Evolutionary conservation across 1,284 basidiomycete species (phyloP), one percentile per base, ranked within the genome.

Genomic region (Malassezia caprae): DNA sequence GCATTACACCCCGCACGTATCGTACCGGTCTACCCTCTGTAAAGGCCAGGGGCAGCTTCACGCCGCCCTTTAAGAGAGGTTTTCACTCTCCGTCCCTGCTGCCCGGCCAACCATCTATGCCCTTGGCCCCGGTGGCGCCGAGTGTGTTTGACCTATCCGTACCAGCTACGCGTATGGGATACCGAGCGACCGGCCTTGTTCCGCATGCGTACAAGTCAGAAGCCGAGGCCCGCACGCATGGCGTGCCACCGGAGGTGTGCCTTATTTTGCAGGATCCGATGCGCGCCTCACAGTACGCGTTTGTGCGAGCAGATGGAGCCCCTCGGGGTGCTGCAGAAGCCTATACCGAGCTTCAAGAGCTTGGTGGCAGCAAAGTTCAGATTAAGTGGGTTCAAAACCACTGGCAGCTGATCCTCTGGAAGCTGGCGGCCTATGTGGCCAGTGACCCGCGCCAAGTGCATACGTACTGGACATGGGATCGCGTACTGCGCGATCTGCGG

Each of bases 371-470:
- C 2, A 78, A 84, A n/a, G 84, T 80, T 2, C 84, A 82, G 3
- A 78, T 82, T 58, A 72, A 78, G 27, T 98, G 93, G 93, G 84
- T 94, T 1, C 80, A 86, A 34, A 94, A 96, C 67, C 90, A 96
- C 65, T 98, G 89, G 87, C 72, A 77, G 4, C 76, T 91, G 40
- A 83, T 98, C 39, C 78, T 98, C 6, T 98, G 94, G 94, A 98
- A 98, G 75, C 76, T 96, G 21, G 55, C 55, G 10, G 55, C 34
- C 10, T 48, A 52, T 12, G 53, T 47, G 12, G 53, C 35, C 15
- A 26, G 40, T 6, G 15, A 30, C 17, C 46, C 48, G 7, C 15
- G 27, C 3, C 37, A 42, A 7, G 57, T 55, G 5, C 31, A 34
- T 11, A 39, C 50, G 26, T 57, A 56, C 8, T 70, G 64, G 63